Percentiles rank a stretch among this genome's conserved stretches.
Conservation (phyloP, 1,284 basidiomycete species). For the Pulchroboletus neoregius region DNA sequence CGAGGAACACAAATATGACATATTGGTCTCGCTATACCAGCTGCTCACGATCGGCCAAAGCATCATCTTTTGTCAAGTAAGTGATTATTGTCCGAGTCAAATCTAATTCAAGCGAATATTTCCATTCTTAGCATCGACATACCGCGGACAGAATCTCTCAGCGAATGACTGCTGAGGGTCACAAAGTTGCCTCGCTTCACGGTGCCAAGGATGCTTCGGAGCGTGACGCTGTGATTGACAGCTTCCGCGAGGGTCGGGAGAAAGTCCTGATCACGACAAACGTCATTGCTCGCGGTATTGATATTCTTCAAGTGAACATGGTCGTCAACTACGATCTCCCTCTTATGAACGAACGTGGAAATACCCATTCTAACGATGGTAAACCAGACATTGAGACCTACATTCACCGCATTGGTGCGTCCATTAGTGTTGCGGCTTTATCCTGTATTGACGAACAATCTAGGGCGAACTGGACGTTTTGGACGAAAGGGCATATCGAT, state of each 20-base stretch:
- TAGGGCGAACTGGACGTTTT: slow-evolving; percentile 92
- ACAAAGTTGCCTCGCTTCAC: slow-evolving; percentile 95
- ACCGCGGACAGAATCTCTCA: slow-evolving; percentile 92
- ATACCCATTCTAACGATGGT: slow-evolving; percentile 41
- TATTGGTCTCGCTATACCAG: slow-evolving; percentile 88
- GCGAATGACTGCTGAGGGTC: slow-evolving; percentile 90
- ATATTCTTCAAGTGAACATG: slow-evolving; percentile 99
- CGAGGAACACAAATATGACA: slow-evolving; percentile 94
- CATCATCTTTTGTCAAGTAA: slow-evolving; percentile 92
- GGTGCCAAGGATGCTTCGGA: slow-evolving; percentile 88
- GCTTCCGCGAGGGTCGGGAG: slow-evolving; percentile 92
- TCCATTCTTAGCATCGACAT: slow-evolving; percentile 63
- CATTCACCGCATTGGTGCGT: slow-evolving; percentile 92
- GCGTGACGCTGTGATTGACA: slow-evolving; percentile 91
- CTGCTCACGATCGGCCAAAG: slow-evolving; percentile 94
- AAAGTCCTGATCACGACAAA: slow-evolving; percentile 99
- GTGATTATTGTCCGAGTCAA: slow-evolving; percentile 19
- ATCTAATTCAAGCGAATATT: slow-evolving; percentile 4
- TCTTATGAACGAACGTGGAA: slow-evolving; percentile 67
- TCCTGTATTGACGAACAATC: slow-evolving; percentile 7
- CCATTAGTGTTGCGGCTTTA: neutral
- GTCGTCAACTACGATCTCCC: slow-evolving; percentile 99
- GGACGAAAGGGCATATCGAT: slow-evolving; percentile 95
- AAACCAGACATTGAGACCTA: slow-evolving; percentile 95
- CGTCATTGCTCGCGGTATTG: slow-evolving; percentile 97